phyloP scores from a whole-genome alignment of 257 asterid genomes.

The Solanum raphanifolium region DNA sequence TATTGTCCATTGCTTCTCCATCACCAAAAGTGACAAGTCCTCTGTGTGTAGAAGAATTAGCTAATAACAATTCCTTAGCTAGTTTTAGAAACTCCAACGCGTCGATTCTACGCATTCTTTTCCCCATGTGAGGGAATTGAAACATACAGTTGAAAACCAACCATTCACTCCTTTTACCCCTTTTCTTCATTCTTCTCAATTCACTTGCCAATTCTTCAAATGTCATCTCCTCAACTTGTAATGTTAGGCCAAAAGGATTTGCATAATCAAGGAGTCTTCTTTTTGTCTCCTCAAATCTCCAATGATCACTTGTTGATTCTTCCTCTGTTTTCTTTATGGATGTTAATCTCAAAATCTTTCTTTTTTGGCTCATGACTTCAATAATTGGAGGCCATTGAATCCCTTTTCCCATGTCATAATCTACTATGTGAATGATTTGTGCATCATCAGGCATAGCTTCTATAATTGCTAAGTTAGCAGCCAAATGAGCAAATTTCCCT shows the following conservation, averaged over 20 bases:
- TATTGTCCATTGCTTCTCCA: slow-evolving; percentile 36
- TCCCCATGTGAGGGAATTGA: slow-evolving; percentile 62
- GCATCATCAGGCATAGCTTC: slow-evolving; percentile 20
- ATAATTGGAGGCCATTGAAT: slow-evolving; percentile 45
- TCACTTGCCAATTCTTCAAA: slow-evolving; percentile 24
- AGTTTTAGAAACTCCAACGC: slow-evolving; percentile 31
- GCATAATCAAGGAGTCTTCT: slow-evolving; percentile 40
- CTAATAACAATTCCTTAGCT: slow-evolving; percentile 24
- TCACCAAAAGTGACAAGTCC: slow-evolving; percentile 56
- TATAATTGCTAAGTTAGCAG: slow-evolving; percentile 26
- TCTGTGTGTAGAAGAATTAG: not conserved
- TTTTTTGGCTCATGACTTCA: slow-evolving; percentile 30
- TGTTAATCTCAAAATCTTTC: slow-evolving; percentile 35
- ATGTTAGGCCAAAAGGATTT: slow-evolving; percentile 16
- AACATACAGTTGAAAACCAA: slow-evolving; percentile 60
- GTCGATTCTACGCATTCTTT: slow-evolving; percentile 17
- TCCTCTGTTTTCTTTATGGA: slow-evolving; percentile 29
- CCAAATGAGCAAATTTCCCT: slow-evolving; percentile 30
- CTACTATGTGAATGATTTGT: slow-evolving; percentile 15
- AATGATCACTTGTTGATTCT: slow-evolving; percentile 5
- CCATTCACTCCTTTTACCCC: slow-evolving; percentile 30
- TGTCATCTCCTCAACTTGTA: slow-evolving; percentile 37
- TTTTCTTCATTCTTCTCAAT: slow-evolving; percentile 16
- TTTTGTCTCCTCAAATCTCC: slow-evolving; percentile 45
- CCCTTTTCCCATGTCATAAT: slow-evolving; percentile 31